Evolutionary conservation across 148 eudicot genomes (phyloP), one percentile per base, ranked within the genome.

Genomic region (Rhododendron williamsianum): DNA sequence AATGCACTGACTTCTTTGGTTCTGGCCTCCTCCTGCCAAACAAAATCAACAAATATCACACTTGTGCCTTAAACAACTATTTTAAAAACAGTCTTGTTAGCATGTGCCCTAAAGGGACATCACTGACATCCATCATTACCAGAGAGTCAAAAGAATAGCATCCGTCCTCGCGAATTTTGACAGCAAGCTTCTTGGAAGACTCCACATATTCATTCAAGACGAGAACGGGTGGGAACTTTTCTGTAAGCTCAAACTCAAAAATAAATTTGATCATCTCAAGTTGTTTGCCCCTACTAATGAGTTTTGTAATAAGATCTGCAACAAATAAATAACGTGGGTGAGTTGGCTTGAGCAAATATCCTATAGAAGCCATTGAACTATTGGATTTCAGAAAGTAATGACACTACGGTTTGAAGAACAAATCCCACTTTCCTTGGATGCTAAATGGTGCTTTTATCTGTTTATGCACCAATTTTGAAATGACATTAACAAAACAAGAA

Each of bases 191-290:
- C 77, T 84, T 86, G 72, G 89, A 83, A 9, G 81, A 86, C 67
- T 82, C 51, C 81, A 86, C 81, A 76, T 86, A 85, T 49, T 88
- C 86, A 73, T 88, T 85, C 49, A 90, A 81, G 46, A 91, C 60
- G 38, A 85, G 78, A 11, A 89, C 88, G 30, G 92, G 92, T 16
- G 90, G 87, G 76, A 88, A 92, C 84, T 88, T 86, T 21, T 89
- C 86, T 25, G 87, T 65, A 80, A 89, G 88, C 83, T 81, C 86
- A 72, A 88, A 87, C 54, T 89, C 88, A 56, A 72, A 83, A 27
- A 85, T 84, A 83, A 83, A 90, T 85, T 86, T 89, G 76, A 89
- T 73, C 41, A 90, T 91, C 60, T 76, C 36, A 43, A 88, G 86
- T 83, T 85, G 89, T 86, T 86, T 89, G 77, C 91, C 89, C 63